Evolutionary conservation across 1,139 yeast species (phyloP).

Genomic region (Suhomyces kunorum): DNA sequence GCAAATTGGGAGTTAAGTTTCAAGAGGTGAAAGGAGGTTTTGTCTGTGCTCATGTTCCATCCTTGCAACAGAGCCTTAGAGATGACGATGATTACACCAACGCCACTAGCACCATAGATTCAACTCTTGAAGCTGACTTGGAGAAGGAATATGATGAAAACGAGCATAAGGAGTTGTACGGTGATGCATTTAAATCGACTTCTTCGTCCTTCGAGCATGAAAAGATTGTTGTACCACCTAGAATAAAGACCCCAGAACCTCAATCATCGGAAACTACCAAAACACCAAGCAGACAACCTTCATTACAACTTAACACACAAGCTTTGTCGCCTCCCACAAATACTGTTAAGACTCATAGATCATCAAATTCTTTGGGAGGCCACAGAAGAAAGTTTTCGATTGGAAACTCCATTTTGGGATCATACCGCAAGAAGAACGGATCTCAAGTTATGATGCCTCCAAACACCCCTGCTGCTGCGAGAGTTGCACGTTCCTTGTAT

Average conservation of each 20-base stretch:
- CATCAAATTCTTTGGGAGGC: constrained; percentile 33
- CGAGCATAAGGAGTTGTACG: constrained; percentile 43
- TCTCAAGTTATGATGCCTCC: constrained; percentile 49
- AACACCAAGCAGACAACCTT: constrained; percentile 44
- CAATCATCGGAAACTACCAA: constrained; percentile 19
- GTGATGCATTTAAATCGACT: constrained; percentile 46
- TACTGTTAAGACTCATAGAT: constrained; percentile 27
- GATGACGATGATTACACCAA: constrained; percentile 6
- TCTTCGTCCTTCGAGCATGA: constrained; percentile 33
- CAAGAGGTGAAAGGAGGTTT: constrained; percentile 96
- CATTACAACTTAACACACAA: constrained; percentile 36
- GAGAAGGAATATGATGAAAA: constrained; percentile 24
- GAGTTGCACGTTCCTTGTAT: constrained; percentile 37
- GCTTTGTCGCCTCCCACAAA: constrained; percentile 29
- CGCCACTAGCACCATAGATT: constrained; percentile 7
- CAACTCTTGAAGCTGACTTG: constrained; percentile 4
- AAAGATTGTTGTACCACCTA: constrained; percentile 16
- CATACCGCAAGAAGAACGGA: constrained; percentile 49
- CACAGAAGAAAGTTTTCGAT: constrained; percentile 67
- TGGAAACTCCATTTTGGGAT: constrained; percentile 53
- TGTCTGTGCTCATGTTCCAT: constrained; percentile 73
- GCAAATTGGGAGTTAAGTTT: constrained; percentile 74
- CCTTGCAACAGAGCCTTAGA: constrained; percentile 26
- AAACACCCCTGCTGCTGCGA: constrained; percentile 53
- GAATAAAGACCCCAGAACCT: constrained; percentile 32